A percentile compares a stretch with the other conserved stretches of the same genome.
phyloP scores from a whole-genome alignment of 2,329 filamentous ascomycete genomes.

The Stylonectria norvegica region DNA sequence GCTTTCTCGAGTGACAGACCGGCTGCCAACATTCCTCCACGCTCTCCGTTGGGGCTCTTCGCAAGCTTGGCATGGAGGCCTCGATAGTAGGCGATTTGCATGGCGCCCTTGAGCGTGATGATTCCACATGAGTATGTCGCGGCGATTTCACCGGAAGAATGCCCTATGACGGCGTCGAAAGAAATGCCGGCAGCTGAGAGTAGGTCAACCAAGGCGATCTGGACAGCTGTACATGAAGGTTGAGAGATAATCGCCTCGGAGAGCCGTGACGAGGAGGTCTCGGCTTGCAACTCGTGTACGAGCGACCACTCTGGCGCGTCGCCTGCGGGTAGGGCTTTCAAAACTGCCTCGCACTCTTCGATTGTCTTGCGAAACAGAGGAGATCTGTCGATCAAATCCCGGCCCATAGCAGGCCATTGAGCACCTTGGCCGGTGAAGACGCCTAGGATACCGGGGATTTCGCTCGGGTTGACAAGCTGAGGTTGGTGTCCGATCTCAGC shows the following conservation, averaged over 20 bases:
- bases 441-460: conserved; percentile 7
- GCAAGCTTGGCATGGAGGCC: conserved; percentile 7
- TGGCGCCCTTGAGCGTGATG: conserved; percentile 28
- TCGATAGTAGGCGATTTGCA: conserved; percentile 23
- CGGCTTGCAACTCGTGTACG: conserved; percentile 20
- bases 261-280: conserved; percentile 12
- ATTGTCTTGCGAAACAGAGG: conserved; percentile 11
- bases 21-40: conserved; percentile 20
- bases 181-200: conserved; percentile 29
- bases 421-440: conserved; percentile 35
- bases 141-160: conserved; percentile 48
- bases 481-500: conserved; percentile 3
- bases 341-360: conserved; percentile 20
- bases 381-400: conserved; percentile 24
- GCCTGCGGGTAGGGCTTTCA: conserved; percentile 14
- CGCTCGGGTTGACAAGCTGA: conserved; percentile 6
- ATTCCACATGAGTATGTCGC: conserved; percentile 48
- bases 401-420: conserved; percentile 32
- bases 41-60: conserved; percentile 5
- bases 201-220: conserved; percentile 27
- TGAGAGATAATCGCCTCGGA: conserved; percentile 28
- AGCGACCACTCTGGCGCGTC: conserved; percentile 27
- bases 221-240: conserved; percentile 28
- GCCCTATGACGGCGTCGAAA: conserved; percentile 40
- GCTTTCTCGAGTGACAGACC: conserved; percentile 18